Conservation (phyloP, 1,284 basidiomycete species). For the Rhodotorula sp. region DNA sequence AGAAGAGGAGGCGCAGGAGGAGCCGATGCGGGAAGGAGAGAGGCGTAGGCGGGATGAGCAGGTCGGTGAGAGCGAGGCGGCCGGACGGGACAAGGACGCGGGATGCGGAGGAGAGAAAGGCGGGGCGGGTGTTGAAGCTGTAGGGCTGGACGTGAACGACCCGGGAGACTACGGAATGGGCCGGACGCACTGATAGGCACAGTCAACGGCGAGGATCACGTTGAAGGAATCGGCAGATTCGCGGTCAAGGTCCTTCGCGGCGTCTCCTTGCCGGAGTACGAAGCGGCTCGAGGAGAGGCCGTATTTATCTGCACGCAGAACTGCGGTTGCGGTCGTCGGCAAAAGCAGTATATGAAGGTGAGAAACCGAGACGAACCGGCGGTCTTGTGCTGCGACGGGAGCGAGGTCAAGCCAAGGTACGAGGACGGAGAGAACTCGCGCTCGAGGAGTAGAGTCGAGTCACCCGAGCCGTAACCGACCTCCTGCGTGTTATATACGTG, state of each 20-base stretch:
- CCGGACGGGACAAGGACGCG: not conserved
- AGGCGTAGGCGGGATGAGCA: conserved; percentile 6
- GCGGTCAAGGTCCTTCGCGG: not conserved
- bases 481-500: conserved; percentile 1
- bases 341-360: not conserved
- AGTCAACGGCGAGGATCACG: conserved; percentile 24
- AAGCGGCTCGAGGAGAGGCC: not conserved
- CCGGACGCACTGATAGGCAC: conserved; percentile 22
- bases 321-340: not conserved
- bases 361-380: conserved; percentile 4
- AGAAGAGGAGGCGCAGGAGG: conserved; percentile 26
- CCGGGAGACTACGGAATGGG: too few species aligned
- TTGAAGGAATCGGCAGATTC: not conserved
- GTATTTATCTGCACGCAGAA: not conserved
- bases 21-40: conserved; percentile 2
- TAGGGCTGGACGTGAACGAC: too few species aligned
- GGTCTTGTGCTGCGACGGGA: not conserved
- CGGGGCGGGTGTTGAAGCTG: conserved; percentile 25
- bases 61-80: conserved; percentile 17
- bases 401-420: conserved; percentile 19
- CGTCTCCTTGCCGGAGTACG: conserved; percentile 18
- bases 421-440: conserved; percentile 5
- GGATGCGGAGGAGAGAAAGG: conserved; percentile 12
- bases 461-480: conserved; percentile 32
- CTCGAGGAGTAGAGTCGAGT: conserved; percentile 22